Evolutionary conservation across 495 filamentous ascomycete species (phyloP), one percentile per base, ranked within the genome.

Genomic region (Penicillium malachiteum): DNA sequence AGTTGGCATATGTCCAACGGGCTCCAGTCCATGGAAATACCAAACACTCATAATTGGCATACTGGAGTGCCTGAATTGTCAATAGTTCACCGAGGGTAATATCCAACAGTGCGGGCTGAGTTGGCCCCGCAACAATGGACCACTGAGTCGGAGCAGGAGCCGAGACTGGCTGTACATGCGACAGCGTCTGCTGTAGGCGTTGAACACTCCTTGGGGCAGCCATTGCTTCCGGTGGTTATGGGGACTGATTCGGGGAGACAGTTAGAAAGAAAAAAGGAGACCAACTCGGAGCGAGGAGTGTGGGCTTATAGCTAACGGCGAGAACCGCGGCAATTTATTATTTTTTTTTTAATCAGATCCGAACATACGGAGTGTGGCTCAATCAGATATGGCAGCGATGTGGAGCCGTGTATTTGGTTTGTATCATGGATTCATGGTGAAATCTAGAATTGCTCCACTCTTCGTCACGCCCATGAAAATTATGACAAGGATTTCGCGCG

Each of bases 1-100:
- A 70, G 42, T 86, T 74, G 41, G 79, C 74, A 60, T 87, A 89
- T 1, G 85, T 87, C 84, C 83, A 87, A 53, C 85, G 71, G 14
- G 84, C 77, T 3, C 82, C 83, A 0, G 84, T 86, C 83, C 84
- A 87, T 3, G 85, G 82, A 35, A 85, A 84, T 13, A 88, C 79
- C 16, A 88, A 66, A 33, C 80, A 86, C 60, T 88, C 84, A 32
- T 78, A 75, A 17, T 76, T 73, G 1, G 79, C 76, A 68, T 85
- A 80, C n/a, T 82, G 80, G 4, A 81, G 71, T 21, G 80, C 82
- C 71, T 88, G 85, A 3, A 85, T 70, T 32, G 82, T 77, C 33
- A 89, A 70, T 13, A 89, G 69, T 57, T 85, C 81, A 6, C 83
- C 80, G 8, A 88, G 73, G 0, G 85, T 87, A 40, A 88, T 66